Evolutionary conservation across 306 rosid species (phyloP), one percentile per base, ranked within the genome.

Genomic region (Cyclanthera cordifolia): DNA sequence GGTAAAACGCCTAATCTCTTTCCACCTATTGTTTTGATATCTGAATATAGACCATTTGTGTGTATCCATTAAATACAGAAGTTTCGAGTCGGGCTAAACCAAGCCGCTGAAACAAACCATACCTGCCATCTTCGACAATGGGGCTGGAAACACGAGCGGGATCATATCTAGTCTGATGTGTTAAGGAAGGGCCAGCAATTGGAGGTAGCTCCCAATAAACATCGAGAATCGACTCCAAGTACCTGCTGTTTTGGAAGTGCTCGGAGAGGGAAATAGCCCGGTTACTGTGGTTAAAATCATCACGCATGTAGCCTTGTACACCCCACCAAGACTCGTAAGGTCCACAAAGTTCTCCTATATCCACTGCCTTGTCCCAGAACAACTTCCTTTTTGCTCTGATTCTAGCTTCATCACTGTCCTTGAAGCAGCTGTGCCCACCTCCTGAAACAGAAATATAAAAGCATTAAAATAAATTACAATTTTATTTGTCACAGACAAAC

Each of bases 191-290:
- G 47, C 99, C 99, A 8, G 99, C 97, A 56, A 82, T 96, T 0
- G 99, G 99, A 78, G 97, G 95, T 41, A 94, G 90, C 82, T 94
- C 99, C 99, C 99, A 94, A 72, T 90, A 94, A 69, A 94, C 84
- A 67, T 94, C 97, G 41, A 94, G 99, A 77, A 94, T 80, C 21
- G 97, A 90, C 77, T 94, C 97, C 68, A 94, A 6, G 73, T 69
- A 83, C 16, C 90, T 85, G 79, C 99, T 94, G 70, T 90, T 94
- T 84, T 85, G 85, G 75, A 90, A 88, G 83, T 94, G 99, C 59
- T 90, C 85, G 0, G 78, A 75, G 41, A 75, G 82, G 23, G 95
- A 68, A 56, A 94, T 86, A 70, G 79, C 83, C 84, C 75, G 67
- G 77, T 84, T 84, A 53, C 84, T 94, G 76, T 94, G 95, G 76